These are phyloP conservation scores for Licmophora abbreviata DNA, from an alignment of 108 stramenopile genomes.

Conservation along the genomic window DNA sequence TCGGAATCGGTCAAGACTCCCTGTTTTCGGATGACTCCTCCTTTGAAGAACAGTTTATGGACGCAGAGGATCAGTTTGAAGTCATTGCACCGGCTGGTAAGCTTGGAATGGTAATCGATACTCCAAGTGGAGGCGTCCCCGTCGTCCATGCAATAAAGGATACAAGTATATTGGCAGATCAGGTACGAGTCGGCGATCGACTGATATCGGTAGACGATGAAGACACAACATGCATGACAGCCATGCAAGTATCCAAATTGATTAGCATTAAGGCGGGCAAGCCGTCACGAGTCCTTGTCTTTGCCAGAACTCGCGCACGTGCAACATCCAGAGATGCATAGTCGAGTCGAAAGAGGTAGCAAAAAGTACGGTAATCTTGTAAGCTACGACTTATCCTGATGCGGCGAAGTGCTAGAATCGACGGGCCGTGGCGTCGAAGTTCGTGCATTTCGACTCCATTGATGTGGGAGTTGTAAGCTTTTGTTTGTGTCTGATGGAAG, in stretches of 20 bases:
- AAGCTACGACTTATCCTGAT: no score
- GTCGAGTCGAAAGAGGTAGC: no score
- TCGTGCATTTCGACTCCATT: no score
- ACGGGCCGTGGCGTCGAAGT: no score
- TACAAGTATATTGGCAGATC: slow-evolving; percentile 55
- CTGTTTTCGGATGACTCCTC: slow-evolving; percentile 55
- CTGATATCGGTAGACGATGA: slow-evolving; percentile 74
- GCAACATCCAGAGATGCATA: slow-evolving; percentile 6
- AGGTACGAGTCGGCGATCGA: slow-evolving; percentile 64
- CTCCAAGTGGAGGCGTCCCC: slow-evolving; percentile 62
- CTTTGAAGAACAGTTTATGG: slow-evolving; percentile 45
- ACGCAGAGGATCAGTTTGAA: slow-evolving; percentile 36
- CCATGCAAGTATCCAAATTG: slow-evolving; percentile 67
- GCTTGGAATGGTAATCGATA: slow-evolving; percentile 84
- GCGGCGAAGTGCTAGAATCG: no score
- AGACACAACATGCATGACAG: slow-evolving; percentile 73
- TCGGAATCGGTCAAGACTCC: slow-evolving; percentile 21
- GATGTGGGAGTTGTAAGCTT: no score
- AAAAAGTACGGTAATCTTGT: no score
- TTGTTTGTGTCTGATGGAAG: no score
- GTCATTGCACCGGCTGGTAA: slow-evolving; percentile 61
- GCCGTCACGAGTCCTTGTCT: slow-evolving; percentile 32
- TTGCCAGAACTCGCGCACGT: slow-evolving; percentile 16
- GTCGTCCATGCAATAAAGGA: slow-evolving; percentile 82
- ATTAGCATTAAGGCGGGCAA: slow-evolving; percentile 48